phyloP scores from a whole-genome alignment of 2,329 filamentous ascomycete species.

The Teratosphaeriaceae sp. region DNA sequence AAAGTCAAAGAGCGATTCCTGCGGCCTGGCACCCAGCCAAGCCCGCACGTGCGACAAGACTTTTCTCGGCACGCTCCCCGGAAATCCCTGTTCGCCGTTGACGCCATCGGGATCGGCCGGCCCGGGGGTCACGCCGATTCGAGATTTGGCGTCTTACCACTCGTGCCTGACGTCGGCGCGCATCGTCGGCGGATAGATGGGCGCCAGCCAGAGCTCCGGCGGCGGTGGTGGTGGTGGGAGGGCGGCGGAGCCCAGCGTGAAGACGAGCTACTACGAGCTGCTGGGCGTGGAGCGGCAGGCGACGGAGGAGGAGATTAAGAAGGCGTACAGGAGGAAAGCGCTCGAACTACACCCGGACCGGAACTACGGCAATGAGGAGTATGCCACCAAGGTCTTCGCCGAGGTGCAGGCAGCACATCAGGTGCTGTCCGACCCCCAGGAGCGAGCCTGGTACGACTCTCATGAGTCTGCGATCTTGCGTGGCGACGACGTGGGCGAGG shows the following conservation, averaged over 20 bases:
- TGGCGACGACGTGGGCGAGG: slow-evolving; percentile 49
- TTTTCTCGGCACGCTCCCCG: no score
- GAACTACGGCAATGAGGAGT: slow-evolving; percentile 79
- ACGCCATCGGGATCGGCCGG: no score
- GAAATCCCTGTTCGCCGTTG: no score
- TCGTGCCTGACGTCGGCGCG: no score
- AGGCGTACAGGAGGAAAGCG: slow-evolving; percentile 83
- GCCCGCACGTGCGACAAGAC: no score
- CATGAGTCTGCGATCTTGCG: slow-evolving; percentile 80
- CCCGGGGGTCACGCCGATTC: no score
- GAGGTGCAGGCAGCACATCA: slow-evolving; percentile 92
- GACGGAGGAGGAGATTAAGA: slow-evolving; percentile 87
- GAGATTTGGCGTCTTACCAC: no score
- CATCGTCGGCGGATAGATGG: no score
- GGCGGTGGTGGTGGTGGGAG: no score
- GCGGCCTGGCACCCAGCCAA: no score
- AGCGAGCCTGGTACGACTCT: slow-evolving; percentile 95
- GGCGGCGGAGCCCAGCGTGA: slow-evolving; percentile 35
- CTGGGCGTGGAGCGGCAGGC: slow-evolving; percentile 66
- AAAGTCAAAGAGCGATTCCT: no score
- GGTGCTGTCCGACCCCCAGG: slow-evolving; percentile 90
- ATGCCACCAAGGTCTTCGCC: slow-evolving; percentile 78
- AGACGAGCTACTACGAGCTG: slow-evolving; percentile 81
- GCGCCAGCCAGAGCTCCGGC: slow-evolving; percentile 39
- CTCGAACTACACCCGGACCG: slow-evolving; percentile 92